Evolutionary conservation across 2,329 filamentous ascomycete species (phyloP), one percentile per base, ranked within the genome.

Genomic region (Metarhizium brunneum): DNA sequence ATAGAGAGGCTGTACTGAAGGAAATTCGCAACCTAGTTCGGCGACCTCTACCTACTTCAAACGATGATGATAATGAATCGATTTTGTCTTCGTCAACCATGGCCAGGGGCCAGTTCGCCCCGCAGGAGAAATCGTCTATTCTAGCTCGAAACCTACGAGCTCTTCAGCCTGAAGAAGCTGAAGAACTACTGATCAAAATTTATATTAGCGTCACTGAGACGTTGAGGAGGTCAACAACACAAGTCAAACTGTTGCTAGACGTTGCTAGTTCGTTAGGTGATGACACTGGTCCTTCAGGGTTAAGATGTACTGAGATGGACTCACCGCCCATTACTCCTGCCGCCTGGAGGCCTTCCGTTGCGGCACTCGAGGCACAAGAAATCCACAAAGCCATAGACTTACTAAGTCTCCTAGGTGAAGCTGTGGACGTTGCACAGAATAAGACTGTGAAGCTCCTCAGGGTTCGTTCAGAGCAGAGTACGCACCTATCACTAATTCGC

Each of bases 221-320:
- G 4, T 69, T 99, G 50, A 81, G 94, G 56, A 82, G 94, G 64
- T 74, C 96, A 6, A 90, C 90, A 18, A 92, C 90, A 0, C 92
- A 97, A 68, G 88, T 94, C 54, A 99, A 99, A 69, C 85, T 97
- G 10, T 73, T 99, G n/a, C 78, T 99, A 10, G 94, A 99, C 69
- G 88, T 96, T 20, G 94, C 92, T 0, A 96, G 91, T 67, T 86
- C 84, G 13, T 78, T 88, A 53, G 76, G 80, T 14, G 73, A 78
- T 25, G 65, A 66, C 42, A 64, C 65, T 57, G 61, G 57, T 16
- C 25, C 18, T 45, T 8, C 20, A 48, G 45, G 45, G 8, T 6
- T 30, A 47, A 16, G 18, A 30, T 47, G 2, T 30, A 2, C 60
- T 71, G 61, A 2, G 70, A 73, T 11, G 74, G 72, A 72, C 56